Conservation (phyloP, 1,284 basidiomycete species). For the Cutaneotrichosporon daszewskae region DNA sequence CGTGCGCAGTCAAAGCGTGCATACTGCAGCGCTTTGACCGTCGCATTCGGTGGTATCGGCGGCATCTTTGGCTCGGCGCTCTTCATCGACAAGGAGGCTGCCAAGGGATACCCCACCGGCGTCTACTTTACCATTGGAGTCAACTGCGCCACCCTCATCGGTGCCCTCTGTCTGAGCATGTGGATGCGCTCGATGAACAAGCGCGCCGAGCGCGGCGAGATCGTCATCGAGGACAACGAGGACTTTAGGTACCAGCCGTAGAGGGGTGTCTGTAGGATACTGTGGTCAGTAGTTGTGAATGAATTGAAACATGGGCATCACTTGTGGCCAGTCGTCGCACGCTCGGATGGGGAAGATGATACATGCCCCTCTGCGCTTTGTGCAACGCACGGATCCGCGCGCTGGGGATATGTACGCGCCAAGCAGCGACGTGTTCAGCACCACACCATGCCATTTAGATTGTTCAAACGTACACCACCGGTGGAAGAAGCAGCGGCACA, state of each 20-base stretch:
- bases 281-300: too few species aligned
- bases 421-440: too few species aligned
- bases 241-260: conserved; percentile 13
- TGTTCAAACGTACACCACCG: too few species aligned
- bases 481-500: too few species aligned
- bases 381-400: too few species aligned
- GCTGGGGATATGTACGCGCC: too few species aligned
- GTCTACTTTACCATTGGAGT: conserved; percentile 27
- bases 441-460: too few species aligned
- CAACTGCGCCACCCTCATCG: conserved; percentile 22
- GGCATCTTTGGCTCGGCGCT: conserved; percentile 48
- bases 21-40: conserved; percentile 43
- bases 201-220: conserved; percentile 5
- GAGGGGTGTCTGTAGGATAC: too few species aligned
- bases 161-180: conserved; percentile 16
- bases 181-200: conserved; percentile 14
- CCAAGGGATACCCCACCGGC: conserved; percentile 20
- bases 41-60: conserved; percentile 48
- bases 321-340: too few species aligned
- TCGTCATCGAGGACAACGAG: conserved; percentile 6
- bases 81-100: conserved; percentile 29
- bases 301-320: too few species aligned
- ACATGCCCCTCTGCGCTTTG: too few species aligned
- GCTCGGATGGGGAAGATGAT: too few species aligned
- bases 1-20: conserved; percentile 46